A percentile compares a stretch with the other conserved stretches of the same genome.
Evolutionary conservation across 108 stramenopile species (phyloP).

Genomic region (Nitzschia putrida): DNA sequence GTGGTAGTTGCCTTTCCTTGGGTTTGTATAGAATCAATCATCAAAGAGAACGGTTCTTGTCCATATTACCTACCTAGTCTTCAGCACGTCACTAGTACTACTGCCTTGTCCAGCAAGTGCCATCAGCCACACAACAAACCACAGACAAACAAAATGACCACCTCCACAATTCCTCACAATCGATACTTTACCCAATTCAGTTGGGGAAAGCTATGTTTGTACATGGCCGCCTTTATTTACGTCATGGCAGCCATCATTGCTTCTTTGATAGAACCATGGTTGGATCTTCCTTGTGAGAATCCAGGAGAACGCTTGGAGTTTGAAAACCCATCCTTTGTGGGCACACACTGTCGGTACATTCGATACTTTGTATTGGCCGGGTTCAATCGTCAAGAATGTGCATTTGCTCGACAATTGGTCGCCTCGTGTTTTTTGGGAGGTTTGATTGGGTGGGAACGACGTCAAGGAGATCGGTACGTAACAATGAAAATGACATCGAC

Average conservation of each 20-base stretch:
- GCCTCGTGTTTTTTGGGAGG: constrained; percentile 62
- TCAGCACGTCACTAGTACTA: too few relatives aligned
- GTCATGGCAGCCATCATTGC: constrained; percentile 21
- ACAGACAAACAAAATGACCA: too few relatives aligned
- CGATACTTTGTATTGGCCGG: constrained; percentile 50
- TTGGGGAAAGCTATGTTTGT: constrained; percentile 38
- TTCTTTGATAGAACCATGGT: constrained; percentile 8
- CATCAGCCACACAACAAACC: too few relatives aligned
- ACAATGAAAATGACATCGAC: too few relatives aligned
- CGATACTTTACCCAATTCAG: constrained; percentile 52
- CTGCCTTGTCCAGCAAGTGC: too few relatives aligned
- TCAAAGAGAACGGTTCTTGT: too few relatives aligned
- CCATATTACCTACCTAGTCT: too few relatives aligned
- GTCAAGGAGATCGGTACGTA: constrained; percentile 65
- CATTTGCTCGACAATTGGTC: constrained; percentile 66
- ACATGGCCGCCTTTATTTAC: constrained; percentile 32
- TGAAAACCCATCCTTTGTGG: constrained; percentile 57
- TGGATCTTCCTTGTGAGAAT: constrained; percentile 19
- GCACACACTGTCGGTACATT: constrained; percentile 47
- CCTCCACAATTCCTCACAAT: too few relatives aligned
- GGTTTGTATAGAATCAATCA: too few relatives aligned
- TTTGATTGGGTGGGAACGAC: constrained; percentile 82
- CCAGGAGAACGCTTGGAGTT: constrained; percentile 18
- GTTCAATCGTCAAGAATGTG: constrained; percentile 68
- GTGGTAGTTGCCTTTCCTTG: too few relatives aligned